These are phyloP conservation scores for Helotiales sp. DNA, from an alignment of 2,329 filamentous ascomycete genomes.

Conservation along the genomic window DNA sequence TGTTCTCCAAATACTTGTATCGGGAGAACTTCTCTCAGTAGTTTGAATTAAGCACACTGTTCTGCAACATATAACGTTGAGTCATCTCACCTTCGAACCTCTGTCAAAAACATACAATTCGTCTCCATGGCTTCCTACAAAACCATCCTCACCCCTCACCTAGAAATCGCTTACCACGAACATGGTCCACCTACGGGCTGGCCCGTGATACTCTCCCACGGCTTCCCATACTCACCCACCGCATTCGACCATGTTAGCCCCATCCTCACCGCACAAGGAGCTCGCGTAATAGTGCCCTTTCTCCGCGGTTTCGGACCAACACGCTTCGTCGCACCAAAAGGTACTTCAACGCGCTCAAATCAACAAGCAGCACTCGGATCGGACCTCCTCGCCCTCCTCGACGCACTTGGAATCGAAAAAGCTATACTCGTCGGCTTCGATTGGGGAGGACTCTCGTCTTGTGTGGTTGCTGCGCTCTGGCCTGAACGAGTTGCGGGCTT, in stretches of 20 bases:
- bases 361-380: conserved; percentile 2
- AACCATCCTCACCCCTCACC: background rate
- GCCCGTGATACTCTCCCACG: conserved; percentile 19
- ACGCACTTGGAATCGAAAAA: background rate
- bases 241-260: conserved; percentile 10
- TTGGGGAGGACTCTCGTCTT: background rate
- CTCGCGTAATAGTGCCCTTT: conserved; percentile 16
- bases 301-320: conserved; percentile 14
- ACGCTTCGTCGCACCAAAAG: background rate
- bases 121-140: background rate
- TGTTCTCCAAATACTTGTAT: too few relatives aligned
- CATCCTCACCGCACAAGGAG: conserved; percentile 5
- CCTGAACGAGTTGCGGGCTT: background rate
- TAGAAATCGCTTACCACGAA: conserved; percentile 13
- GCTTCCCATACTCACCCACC: conserved; percentile 16
- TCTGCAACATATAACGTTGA: background rate
- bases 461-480: background rate
- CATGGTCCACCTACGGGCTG: conserved; percentile 4
- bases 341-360: background rate
- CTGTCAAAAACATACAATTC: background rate
- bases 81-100: background rate
- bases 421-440: background rate
- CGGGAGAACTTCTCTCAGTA: too few relatives aligned
- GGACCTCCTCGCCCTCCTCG: background rate
- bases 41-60: background rate